Evolutionary conservation across 768 basidiomycete genomes (phyloP), one percentile per base, ranked within the genome.

Genomic region (Leccinum boreale): DNA sequence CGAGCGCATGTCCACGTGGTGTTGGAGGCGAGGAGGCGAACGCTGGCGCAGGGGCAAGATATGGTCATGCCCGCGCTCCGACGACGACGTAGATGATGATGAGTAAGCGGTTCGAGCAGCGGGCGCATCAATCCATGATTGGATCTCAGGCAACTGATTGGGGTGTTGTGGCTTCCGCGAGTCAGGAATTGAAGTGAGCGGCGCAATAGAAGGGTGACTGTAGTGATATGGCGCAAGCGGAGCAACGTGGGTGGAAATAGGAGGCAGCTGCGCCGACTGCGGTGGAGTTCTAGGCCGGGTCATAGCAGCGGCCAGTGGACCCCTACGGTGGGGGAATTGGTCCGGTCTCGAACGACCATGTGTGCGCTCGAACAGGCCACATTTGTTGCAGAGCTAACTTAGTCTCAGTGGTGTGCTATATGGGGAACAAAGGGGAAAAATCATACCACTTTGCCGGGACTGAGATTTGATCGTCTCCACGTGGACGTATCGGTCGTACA

Each of bases 401-500:
- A 28, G 47, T 9, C 51, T 61, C 31, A 53, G 62, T 44, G 35
- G 11, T 35, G 47, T 57, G 59, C 48, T 44, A 51, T 50, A 52
- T 56, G 39, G 19, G 51, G 54, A 29, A 26, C 12, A 2, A 39
- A 3, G 45, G 33, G 42, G 29, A 57, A 28, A 28, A 35, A 6
- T 64, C 81, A 57, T 61, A 81, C 81, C 63, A 92, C 90, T 81
- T 92, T 92, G 26, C 90, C 90, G 1, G 89, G 89, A 58, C 82
- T 85, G 58, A 92, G 80, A 66, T 88, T 90, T 15, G 83, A 85
- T 58, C 90, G 74, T 35, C 90, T 74, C 90, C 90, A 92, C 24
- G 89, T 91, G 51, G 85, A 86, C 31, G 90, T 91, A 61, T 92
- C 90, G 14, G 90, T 90, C 24, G 89, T 91, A 69, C 86, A 86